Conservation (phyloP, 139 green algal genomes). For the Chlorokybus atmophyticus region DNA sequence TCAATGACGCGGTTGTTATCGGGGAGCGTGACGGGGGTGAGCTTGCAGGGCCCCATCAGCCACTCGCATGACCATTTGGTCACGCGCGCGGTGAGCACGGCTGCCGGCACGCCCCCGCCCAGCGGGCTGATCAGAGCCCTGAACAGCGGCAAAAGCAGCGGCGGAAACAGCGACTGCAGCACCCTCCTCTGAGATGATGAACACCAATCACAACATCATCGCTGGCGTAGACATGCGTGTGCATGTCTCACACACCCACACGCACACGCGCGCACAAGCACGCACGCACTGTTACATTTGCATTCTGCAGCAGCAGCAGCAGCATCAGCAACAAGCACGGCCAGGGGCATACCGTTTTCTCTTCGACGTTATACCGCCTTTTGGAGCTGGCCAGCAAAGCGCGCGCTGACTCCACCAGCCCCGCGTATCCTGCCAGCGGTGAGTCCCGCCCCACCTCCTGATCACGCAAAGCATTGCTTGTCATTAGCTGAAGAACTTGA, state of each 20-base stretch:
- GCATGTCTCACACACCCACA: background rate
- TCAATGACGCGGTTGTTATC: conserved; percentile 4
- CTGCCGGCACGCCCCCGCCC: conserved; percentile 6
- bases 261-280: background rate
- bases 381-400: conserved; percentile 2
- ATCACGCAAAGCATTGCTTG: too few relatives aligned
- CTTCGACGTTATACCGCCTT: background rate
- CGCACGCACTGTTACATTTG: too few relatives aligned
- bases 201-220: background rate
- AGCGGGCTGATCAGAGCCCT: conserved; percentile 1
- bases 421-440: conserved; percentile 7
- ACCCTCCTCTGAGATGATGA: conserved; percentile 15
- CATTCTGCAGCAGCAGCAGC: background rate
- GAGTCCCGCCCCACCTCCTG: conserved; percentile 23
- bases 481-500: too few relatives aligned
- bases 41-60: conserved; percentile 15
- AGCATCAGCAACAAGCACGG: background rate
- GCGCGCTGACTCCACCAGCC: conserved; percentile 16
- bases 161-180: conserved; percentile 9
- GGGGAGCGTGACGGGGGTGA: conserved; percentile 4
- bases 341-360: conserved; percentile 2
- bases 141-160: conserved; percentile 12
- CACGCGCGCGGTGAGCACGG: conserved; percentile 9
- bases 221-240: background rate
- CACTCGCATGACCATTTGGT: conserved; percentile 14